Conservation (phyloP, 2,329 filamentous ascomycete species). For the Phyllosticta ampelicida region DNA sequence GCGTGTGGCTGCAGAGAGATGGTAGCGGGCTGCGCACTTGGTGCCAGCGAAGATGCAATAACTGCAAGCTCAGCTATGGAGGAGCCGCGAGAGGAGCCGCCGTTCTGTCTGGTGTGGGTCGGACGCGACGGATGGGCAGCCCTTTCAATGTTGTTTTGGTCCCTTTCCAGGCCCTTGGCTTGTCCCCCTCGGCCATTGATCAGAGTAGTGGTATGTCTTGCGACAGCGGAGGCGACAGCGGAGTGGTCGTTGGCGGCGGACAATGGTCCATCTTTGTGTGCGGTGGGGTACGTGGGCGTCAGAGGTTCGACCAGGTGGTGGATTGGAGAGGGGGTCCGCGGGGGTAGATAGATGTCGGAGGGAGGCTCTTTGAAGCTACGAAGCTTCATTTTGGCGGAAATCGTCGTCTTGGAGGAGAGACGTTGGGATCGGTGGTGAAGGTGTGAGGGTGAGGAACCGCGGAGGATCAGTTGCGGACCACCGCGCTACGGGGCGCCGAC, state of each 20-base stretch:
- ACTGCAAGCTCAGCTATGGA: conserved; percentile 36
- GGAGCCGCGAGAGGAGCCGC: conserved; percentile 18
- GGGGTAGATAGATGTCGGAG: conserved; percentile 8
- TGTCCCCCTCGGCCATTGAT: conserved; percentile 1
- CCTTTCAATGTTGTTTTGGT: conserved; percentile 5
- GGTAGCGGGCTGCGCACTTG: conserved; percentile 22
- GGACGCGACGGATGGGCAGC: conserved; percentile 1
- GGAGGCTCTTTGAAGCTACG: conserved; percentile 8
- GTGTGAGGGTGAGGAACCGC: neutral
- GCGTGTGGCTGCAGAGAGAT: conserved; percentile 10
- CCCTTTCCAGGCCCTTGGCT: neutral
- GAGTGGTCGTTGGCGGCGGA: neutral
- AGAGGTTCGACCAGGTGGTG: conserved; percentile 24
- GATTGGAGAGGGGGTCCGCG: conserved; percentile 23
- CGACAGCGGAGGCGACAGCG: conserved; percentile 2
- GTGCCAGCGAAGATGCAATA: conserved; percentile 28
- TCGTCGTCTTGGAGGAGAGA: neutral
- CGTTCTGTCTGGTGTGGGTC: conserved; percentile 11
- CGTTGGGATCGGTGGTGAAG: conserved; percentile 3
- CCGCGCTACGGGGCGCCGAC: conserved; percentile 11
- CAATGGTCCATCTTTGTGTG: conserved; percentile 11
- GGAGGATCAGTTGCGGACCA: conserved; percentile 8
- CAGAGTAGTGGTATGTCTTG: neutral
- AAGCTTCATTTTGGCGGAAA: conserved; percentile 9
- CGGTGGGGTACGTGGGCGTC: conserved; percentile 17